Conservation (phyloP, 352 stramenopile species). For the Phytophthora pini region DNA sequence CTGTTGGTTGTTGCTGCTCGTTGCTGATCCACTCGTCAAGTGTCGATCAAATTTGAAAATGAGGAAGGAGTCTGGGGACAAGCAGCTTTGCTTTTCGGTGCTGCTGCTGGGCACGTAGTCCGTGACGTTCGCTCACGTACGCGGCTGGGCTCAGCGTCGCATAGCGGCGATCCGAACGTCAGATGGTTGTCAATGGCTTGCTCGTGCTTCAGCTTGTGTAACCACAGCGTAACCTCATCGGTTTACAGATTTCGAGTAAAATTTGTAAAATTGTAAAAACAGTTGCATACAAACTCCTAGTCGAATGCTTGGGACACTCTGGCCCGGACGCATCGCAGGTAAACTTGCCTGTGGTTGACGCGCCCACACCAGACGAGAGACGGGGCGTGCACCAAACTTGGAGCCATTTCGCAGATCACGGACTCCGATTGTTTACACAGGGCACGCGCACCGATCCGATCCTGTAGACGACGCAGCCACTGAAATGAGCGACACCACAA, state of each 20-base stretch:
- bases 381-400: neutral
- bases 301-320: constrained; percentile 18
- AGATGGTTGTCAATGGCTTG: neutral
- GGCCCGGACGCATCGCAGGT: constrained; percentile 2
- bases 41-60: constrained; percentile 28
- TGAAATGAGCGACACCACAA: neutral
- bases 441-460: neutral
- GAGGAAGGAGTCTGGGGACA: neutral
- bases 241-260: constrained; percentile 13
- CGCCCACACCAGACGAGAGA: constrained; percentile 12
- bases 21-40: constrained; percentile 11
- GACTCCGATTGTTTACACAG: constrained; percentile 26
- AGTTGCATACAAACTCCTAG: constrained; percentile 17
- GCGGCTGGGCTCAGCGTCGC: constrained; percentile 27
- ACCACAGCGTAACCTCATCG: constrained; percentile 1
- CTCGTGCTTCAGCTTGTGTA: constrained; percentile 22
- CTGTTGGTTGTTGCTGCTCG: too few relatives aligned
- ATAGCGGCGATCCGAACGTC: constrained; percentile 17
- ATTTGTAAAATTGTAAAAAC: neutral
- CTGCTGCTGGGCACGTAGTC: too few relatives aligned
- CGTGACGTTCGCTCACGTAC: too few relatives aligned
- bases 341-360: constrained; percentile 23
- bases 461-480: constrained; percentile 14
- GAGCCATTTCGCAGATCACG: constrained; percentile 9
- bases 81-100: too few relatives aligned